These are phyloP conservation scores for Plantago coronopus DNA, from an alignment of 305 asterid species.

Conservation along the genomic window DNA sequence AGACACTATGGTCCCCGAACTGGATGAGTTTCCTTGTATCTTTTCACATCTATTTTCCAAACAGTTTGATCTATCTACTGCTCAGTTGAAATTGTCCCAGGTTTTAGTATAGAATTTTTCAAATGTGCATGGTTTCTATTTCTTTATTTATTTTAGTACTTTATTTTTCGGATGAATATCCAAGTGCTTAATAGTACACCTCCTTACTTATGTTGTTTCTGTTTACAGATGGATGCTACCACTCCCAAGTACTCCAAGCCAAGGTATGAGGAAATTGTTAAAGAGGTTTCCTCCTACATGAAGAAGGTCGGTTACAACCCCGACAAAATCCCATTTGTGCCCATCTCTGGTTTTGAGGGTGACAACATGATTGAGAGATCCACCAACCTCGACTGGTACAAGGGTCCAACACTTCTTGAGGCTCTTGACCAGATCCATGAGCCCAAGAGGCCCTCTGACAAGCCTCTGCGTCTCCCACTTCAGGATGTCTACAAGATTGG, in stretches of 20 bases:
- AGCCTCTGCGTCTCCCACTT: slow-evolving; percentile 56
- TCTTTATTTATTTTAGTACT: no score
- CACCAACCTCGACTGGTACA: slow-evolving; percentile 59
- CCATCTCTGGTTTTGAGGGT: slow-evolving; percentile 60
- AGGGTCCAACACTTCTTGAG: slow-evolving; percentile 63
- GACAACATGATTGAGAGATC: slow-evolving; percentile 63
- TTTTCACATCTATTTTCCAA: no score
- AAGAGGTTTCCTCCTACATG: slow-evolving; percentile 53
- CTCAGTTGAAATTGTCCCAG: no score
- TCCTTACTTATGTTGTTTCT: not conserved
- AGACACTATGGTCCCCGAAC: no score
- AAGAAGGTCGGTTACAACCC: slow-evolving; percentile 61
- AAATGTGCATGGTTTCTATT: no score
- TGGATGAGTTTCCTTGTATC: no score
- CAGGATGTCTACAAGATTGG: slow-evolving; percentile 51
- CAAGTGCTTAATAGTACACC: not conserved
- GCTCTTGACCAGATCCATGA: slow-evolving; percentile 47
- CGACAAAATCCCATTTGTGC: slow-evolving; percentile 47
- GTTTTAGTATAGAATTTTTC: no score
- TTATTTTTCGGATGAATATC: not conserved
- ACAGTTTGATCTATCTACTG: no score
- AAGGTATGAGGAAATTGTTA: slow-evolving; percentile 50
- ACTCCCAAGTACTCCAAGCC: slow-evolving; percentile 55
- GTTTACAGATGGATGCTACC: slow-evolving; percentile 50
- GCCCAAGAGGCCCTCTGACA: slow-evolving; percentile 61